Evolutionary conservation across 305 asterid species (phyloP), one percentile per base, ranked within the genome.

Genomic region (Solanum chacoense): DNA sequence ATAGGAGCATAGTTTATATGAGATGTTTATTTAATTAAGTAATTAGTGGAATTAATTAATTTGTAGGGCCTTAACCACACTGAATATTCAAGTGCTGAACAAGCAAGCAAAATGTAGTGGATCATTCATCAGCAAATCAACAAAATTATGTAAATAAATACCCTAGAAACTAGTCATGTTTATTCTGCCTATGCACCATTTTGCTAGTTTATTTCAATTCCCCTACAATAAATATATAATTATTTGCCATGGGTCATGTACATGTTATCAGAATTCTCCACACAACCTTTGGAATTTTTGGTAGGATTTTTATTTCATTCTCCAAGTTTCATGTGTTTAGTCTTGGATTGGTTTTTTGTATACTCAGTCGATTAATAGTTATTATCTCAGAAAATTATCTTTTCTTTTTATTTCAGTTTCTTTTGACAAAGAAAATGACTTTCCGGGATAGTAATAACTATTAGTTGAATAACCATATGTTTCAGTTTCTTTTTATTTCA

Each of bases 41-140:
- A 72, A 72, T 31, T 73, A 73, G 38, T 73, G 79, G 79, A 31
- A 0, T 73, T 73, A 31, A 73, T 73, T 73, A 73, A 31, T 31
- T 73, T 34, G 86, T 81, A 81, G 86, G 86, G 71, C 38, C 71
- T 40, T 7, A 31, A 40, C 65, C 63, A 80, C 85, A 80, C 85
- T 79, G 85, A 79, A 80, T 16, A 80, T 81, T 81, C 38, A 4
- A 42, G 86, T 42, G 71, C 71, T 42, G 37, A 80, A 40, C 24
- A 40, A 79, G 85, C 85, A 40, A 79, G 63, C 85, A 80, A 80
- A 28, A 81, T 8, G 28, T 42, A 81, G 40, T 81, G 86, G 86
- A 81, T 81, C 69, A 28, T 45, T 81, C 40, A 50, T 81, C 86
- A 81, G 86, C 86, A 81, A 80, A 40, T 38, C 36, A 26, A 42